Percentiles rank a stretch among this genome's conserved stretches.
Conservation (phyloP, 441 rosid genomes). For the Syzygium syzygioides region DNA sequence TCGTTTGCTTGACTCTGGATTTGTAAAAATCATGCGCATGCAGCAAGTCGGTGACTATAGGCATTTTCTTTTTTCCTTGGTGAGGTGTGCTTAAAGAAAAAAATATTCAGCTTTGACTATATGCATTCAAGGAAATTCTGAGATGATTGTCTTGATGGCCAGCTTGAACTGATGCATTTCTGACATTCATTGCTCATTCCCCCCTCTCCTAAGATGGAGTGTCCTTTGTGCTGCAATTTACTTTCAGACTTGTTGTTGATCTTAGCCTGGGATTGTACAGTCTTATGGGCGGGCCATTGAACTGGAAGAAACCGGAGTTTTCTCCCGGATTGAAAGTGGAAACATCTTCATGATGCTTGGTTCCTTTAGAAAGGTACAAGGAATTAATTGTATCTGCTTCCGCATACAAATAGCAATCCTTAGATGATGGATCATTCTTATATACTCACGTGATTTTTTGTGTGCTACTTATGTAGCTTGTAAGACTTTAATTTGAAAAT, state of each 20-base stretch:
- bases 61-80: background rate
- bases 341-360: conserved; percentile 85
- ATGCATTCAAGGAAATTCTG: background rate
- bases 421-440: no score
- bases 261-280: conserved; percentile 30
- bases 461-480: background rate
- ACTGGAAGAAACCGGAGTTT: conserved; percentile 60
- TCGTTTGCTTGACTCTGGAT: background rate
- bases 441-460: background rate
- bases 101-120: background rate
- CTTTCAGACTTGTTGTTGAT: background rate
- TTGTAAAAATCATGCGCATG: background rate
- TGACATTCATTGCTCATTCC: background rate
- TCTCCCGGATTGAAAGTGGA: conserved; percentile 78
- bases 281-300: conserved; percentile 84
- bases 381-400: background rate
- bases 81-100: background rate
- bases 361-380: conserved; percentile 67
- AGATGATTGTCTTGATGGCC: background rate
- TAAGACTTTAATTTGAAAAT: background rate
- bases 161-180: background rate
- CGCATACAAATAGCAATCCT: background rate
- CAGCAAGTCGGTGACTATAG: background rate
- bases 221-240: background rate
- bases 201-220: background rate